A percentile compares a stretch with the other conserved stretches of the same genome.
phyloP scores from a whole-genome alignment of 768 basidiomycete genomes.

The Naganishia friedmannii region DNA sequence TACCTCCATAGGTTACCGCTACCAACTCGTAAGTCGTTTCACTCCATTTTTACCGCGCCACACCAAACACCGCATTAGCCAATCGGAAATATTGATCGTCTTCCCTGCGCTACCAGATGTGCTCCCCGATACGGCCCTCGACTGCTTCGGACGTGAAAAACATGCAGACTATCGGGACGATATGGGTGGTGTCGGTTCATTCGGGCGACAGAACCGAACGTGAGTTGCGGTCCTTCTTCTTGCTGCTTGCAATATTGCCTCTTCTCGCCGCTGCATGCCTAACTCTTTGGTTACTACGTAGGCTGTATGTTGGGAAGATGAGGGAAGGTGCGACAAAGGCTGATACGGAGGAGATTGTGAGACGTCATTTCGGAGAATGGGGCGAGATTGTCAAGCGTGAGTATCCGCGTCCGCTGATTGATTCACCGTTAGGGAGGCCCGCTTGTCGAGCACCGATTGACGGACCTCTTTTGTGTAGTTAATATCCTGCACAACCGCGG shows the following conservation, averaged over 20 bases:
- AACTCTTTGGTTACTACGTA: not conserved
- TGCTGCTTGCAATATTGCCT: not conserved
- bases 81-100: too few species aligned
- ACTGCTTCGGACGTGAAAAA: slow-evolving; percentile 95
- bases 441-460: too few species aligned
- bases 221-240: slow-evolving; percentile 20
- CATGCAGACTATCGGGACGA: slow-evolving; percentile 97
- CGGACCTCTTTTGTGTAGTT: slow-evolving; percentile 55
- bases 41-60: not conserved
- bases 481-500: slow-evolving; percentile 89
- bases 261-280: not conserved
- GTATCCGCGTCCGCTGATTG: too few species aligned
- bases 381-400: slow-evolving; percentile 85
- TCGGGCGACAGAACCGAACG: slow-evolving; percentile 88
- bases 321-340: slow-evolving; percentile 64
- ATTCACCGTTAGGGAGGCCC: too few species aligned
- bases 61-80: too few species aligned
- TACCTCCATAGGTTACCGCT: slow-evolving; percentile 87
- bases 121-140: slow-evolving; percentile 86
- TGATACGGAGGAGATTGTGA: slow-evolving; percentile 88
- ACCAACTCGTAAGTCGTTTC: slow-evolving; percentile 54
- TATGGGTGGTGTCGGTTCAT: slow-evolving; percentile 98
- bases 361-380: slow-evolving; percentile 92
- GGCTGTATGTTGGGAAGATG: slow-evolving; percentile 85
- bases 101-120: not conserved